phyloP scores from a whole-genome alignment of 1,284 basidiomycete genomes.

The Vanrija sp. region DNA sequence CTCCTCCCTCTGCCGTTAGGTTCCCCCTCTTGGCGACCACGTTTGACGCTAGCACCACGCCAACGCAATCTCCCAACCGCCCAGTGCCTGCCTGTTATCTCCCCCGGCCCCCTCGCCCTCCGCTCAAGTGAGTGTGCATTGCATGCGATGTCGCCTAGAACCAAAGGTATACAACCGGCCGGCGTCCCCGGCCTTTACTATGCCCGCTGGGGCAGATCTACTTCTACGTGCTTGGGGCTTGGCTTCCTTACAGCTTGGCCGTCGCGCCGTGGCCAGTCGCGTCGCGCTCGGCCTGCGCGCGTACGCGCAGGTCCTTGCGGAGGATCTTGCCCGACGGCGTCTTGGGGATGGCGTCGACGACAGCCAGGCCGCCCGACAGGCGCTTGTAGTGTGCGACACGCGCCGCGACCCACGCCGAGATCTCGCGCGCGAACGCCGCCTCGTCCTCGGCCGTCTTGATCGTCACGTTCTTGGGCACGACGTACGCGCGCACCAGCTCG shows the following conservation, averaged over 20 bases:
- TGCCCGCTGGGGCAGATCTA: no score
- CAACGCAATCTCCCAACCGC: no score
- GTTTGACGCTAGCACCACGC: no score
- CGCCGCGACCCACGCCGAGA: slow-evolving; percentile 61
- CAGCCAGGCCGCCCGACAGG: slow-evolving; percentile 51
- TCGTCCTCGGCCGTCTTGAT: not conserved
- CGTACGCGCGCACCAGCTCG: slow-evolving; percentile 61
- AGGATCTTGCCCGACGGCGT: slow-evolving; percentile 39
- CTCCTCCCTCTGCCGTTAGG: no score
- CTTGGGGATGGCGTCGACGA: slow-evolving; percentile 53
- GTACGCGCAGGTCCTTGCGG: slow-evolving; percentile 34
- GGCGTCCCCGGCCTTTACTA: no score
- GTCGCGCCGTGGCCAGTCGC: not conserved
- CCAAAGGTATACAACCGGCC: no score
- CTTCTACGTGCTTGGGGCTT: no score
- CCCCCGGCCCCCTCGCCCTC: no score
- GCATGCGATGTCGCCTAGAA: no score
- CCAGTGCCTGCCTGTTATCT: no score
- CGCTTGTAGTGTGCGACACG: slow-evolving; percentile 54
- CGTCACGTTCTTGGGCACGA: not conserved
- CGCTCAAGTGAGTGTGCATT: no score
- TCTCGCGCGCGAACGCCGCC: slow-evolving; percentile 51
- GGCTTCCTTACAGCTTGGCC: slow-evolving; percentile 2
- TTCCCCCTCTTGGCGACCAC: no score
- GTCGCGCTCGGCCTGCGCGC: slow-evolving; percentile 15